Conservation (phyloP, 2,329 filamentous ascomycete species). For the Colletotrichum spinosum region DNA sequence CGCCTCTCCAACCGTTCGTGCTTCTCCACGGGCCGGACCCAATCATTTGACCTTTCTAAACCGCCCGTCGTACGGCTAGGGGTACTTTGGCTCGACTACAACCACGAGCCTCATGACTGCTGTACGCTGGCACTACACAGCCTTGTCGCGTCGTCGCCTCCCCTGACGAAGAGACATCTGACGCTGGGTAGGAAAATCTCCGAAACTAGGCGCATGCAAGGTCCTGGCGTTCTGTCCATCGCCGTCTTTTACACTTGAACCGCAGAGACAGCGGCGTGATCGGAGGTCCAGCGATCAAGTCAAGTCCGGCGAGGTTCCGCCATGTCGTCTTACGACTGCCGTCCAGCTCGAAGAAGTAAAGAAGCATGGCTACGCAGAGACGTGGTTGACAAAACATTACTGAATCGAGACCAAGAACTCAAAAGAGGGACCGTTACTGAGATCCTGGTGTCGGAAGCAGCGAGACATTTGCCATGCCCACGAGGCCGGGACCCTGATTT, state of each 20-base stretch:
- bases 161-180: slow-evolving; percentile 11
- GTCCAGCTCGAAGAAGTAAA: too few relatives aligned
- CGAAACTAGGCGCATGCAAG: slow-evolving; percentile 23
- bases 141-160: neutral
- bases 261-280: too few relatives aligned
- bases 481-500: too few relatives aligned
- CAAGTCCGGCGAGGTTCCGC: too few relatives aligned
- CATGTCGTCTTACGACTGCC: too few relatives aligned
- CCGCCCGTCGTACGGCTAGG: neutral
- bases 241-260: neutral
- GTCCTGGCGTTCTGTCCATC: neutral
- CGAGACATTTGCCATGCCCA: too few relatives aligned
- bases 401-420: too few relatives aligned
- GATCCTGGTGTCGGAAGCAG: too few relatives aligned
- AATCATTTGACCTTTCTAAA: slow-evolving; percentile 14
- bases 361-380: too few relatives aligned
- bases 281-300: too few relatives aligned
- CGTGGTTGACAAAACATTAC: too few relatives aligned
- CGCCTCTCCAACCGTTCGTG: slow-evolving; percentile 1
- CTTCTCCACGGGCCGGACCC: neutral
- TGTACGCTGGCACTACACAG: neutral
- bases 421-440: too few relatives aligned
- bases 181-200: slow-evolving; percentile 17
- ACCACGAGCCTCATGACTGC: slow-evolving; percentile 9
- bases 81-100: neutral